Evolutionary conservation across 2,329 filamentous ascomycete genomes (phyloP).

Genomic region (Penicillium sp.): DNA sequence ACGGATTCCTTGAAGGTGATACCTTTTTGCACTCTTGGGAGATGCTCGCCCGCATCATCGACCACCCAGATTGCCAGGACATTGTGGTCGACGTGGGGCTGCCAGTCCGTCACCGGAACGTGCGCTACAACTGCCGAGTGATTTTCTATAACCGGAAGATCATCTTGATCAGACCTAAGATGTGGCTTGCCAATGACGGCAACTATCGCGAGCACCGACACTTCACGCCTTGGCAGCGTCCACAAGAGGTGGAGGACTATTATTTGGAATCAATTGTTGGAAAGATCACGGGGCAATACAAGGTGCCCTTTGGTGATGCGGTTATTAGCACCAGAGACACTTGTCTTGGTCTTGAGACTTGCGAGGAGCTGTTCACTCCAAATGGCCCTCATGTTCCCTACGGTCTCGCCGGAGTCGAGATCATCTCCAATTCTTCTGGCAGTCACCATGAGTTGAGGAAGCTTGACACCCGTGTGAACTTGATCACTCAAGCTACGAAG

Average conservation of each 20-base stretch:
- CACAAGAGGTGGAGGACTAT: constrained; percentile 62
- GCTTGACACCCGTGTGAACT: constrained; percentile 61
- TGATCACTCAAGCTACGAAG: constrained; percentile 66
- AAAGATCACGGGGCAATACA: constrained; percentile 56
- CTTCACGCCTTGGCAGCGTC: constrained; percentile 65
- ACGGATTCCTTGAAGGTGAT: constrained; percentile 65
- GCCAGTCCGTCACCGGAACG: constrained; percentile 63
- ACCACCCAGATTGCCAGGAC: constrained; percentile 48
- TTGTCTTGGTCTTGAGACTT: constrained; percentile 64
- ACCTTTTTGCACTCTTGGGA: constrained; percentile 64
- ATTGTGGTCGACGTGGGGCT: constrained; percentile 32
- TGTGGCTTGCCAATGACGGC: constrained; percentile 71
- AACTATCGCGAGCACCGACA: constrained; percentile 64
- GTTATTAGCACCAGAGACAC: constrained; percentile 65
- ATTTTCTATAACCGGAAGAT: constrained; percentile 67
- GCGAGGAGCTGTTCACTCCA: constrained; percentile 68
- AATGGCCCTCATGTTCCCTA: constrained; percentile 46
- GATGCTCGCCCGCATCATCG: constrained; percentile 61
- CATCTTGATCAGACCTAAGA: constrained; percentile 70
- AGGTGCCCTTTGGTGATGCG: constrained; percentile 68
- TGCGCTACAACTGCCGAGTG: constrained; percentile 67
- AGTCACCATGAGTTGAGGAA: constrained; percentile 70
- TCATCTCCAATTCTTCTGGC: constrained; percentile 70
- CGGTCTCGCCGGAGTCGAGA: constrained; percentile 65
- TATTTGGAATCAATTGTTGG: constrained; percentile 62